These are phyloP conservation scores for Chlorella sp. DNA, from an alignment of 139 green algal species.

Conservation along the genomic window DNA sequence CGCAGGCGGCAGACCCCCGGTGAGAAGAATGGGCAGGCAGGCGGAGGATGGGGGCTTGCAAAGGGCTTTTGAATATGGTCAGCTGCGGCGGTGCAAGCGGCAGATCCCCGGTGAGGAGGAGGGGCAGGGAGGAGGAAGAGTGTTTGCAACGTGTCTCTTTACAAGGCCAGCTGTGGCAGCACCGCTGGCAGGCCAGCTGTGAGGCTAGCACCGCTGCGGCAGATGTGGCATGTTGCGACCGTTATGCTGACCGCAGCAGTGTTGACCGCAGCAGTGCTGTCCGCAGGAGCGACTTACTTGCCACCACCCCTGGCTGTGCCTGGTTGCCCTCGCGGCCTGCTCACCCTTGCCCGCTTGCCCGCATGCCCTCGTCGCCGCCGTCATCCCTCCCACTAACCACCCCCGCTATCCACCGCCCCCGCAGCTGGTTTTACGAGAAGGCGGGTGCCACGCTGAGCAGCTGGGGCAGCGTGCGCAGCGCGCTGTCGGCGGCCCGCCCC, in stretches of 20 bases:
- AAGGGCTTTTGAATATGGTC: neutral
- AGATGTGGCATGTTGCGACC: neutral
- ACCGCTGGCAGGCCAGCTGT: too few species aligned
- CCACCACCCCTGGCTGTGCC: neutral
- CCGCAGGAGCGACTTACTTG: too few species aligned
- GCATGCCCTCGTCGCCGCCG: neutral
- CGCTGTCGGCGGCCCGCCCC: conserved; percentile 31
- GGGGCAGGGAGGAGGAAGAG: neutral
- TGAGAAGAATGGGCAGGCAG: too few species aligned
- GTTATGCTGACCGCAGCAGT: neutral
- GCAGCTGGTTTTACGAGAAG: conserved; percentile 25
- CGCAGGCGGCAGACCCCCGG: conserved; percentile 20
- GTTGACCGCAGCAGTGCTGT: neutral
- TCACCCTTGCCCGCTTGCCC: neutral
- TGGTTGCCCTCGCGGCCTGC: too few species aligned
- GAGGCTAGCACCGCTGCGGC: too few species aligned
- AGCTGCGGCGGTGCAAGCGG: conserved; percentile 29
- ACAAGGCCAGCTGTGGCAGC: neutral
- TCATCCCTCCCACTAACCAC: too few species aligned
- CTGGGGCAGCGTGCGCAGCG: conserved; percentile 3
- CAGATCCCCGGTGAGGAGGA: conserved; percentile 22
- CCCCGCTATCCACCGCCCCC: too few species aligned
- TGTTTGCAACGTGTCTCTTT: neutral
- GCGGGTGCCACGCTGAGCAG: conserved; percentile 1
- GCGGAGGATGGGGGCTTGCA: neutral